Percentiles rank a stretch among this genome's conserved stretches.
Conservation (phyloP, 495 filamentous ascomycete species). For the Aspergillus baeticus region DNA sequence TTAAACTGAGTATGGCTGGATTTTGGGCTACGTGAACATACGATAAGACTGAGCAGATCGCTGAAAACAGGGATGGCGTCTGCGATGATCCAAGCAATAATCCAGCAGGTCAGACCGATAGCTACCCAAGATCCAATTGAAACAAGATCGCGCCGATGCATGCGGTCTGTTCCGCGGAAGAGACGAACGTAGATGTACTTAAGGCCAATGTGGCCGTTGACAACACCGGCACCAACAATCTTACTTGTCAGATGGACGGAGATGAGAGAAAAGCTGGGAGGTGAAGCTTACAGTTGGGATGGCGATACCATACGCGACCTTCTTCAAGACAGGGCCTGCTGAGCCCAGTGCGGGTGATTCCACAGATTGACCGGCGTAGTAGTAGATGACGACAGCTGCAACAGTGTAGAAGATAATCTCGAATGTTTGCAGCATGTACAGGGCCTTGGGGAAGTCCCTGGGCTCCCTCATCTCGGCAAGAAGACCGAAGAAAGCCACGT, state of each 20-base stretch:
- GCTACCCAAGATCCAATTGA: conserved; percentile 47
- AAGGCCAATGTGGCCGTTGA: conserved; percentile 60
- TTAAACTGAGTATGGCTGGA: not conserved
- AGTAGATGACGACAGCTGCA: conserved; percentile 69
- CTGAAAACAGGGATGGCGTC: conserved; percentile 66
- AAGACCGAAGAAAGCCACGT: conserved; percentile 74
- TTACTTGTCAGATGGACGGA: not conserved
- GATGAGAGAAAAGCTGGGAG: too few species aligned
- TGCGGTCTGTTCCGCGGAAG: conserved; percentile 36
- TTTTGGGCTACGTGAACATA: not conserved
- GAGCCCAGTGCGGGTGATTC: conserved; percentile 69
- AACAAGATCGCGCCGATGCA: conserved; percentile 50
- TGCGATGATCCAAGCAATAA: conserved; percentile 65
- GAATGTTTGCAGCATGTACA: conserved; percentile 60
- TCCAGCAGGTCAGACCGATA: conserved; percentile 51
- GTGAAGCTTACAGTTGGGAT: conserved; percentile 55
- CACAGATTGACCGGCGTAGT: conserved; percentile 64
- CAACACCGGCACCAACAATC: conserved; percentile 66
- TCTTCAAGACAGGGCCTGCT: conserved; percentile 60
- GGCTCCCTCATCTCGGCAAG: conserved; percentile 76
- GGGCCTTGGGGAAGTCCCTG: conserved; percentile 63
- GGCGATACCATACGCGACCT: conserved; percentile 76
- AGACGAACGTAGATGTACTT: conserved; percentile 69
- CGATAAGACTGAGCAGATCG: conserved; percentile 49
- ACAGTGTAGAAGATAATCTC: conserved; percentile 69